Evolutionary conservation across 177 flowering plant species (phyloP), one percentile per base, ranked within the genome.

Genomic region (Vitis hybrid): DNA sequence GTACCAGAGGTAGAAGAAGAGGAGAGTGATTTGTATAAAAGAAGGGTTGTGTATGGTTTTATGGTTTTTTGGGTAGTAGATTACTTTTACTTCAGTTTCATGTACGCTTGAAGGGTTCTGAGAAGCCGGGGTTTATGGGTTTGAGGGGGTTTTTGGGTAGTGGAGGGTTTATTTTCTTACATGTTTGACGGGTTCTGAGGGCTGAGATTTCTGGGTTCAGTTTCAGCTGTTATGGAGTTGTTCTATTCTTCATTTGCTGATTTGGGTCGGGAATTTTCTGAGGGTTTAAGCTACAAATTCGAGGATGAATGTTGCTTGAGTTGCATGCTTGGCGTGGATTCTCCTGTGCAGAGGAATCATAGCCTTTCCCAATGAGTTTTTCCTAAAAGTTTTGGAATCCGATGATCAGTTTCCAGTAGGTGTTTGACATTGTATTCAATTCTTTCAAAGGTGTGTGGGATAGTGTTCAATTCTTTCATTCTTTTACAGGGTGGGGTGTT

Each of bases 331-430:
- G 65, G 49, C 72, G 60, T 68, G 64, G 30, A 52, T 68, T 60
- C 64, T 70, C 50, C 21, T 62, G 67, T 72, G 66, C 77, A 71
- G 63, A 62, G 62, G 73, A 65, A 66, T 70, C 72, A 62, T 21
- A 66, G 76, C 71, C 65, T 83, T 71, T 72, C 56, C 65, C 48
- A 60, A 80, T 86, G 87, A 82, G 49, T 63, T 76, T 68, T 63
- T 52, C n/a, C 48, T 82, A 77, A 84, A 59, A 48, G 60, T 74
- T 72, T 73, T 52, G 86, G 91, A 82, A 82, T 86, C 87, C 88
- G 85, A 86, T 86, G 90, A 82, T 69, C 74, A 40, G 75, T 75
- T 78, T 81, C 72, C 69, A 49, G 32, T 84, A 76, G 74, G 74
- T 71, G 46, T 81, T 32, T 17, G 11, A 12, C 15, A 64, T 72